Conservation (phyloP, 176 grass and related monocot genomes). For the Zea luxurians region DNA sequence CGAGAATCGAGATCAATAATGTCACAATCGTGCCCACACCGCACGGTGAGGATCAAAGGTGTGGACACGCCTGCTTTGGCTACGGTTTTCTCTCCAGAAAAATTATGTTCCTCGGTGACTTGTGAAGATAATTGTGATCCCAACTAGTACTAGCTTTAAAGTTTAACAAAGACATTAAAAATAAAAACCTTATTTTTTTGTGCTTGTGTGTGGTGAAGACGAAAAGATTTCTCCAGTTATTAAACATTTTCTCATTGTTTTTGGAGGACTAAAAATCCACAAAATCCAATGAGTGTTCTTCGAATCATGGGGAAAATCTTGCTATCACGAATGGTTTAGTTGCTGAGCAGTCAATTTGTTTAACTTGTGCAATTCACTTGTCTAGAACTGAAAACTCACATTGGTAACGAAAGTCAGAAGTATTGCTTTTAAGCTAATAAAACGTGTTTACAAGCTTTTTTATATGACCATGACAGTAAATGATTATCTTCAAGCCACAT, state of each 20-base stretch:
- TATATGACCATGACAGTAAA: constrained; percentile 17
- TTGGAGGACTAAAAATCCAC: not conserved
- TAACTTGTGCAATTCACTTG: not conserved
- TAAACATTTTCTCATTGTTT: not conserved
- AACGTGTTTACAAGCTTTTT: constrained; percentile 5
- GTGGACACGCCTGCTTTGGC: not conserved
- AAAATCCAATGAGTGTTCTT: not conserved
- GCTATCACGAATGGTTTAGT: not conserved
- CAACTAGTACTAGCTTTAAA: not conserved
- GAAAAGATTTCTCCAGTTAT: not conserved
- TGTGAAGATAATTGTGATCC: constrained; percentile 3
- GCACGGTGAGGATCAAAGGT: not conserved
- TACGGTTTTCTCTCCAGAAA: not conserved
- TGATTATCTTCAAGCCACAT: constrained; percentile 35
- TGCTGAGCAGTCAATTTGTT: not conserved
- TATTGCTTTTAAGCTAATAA: constrained; percentile 28
- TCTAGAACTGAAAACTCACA: not conserved
- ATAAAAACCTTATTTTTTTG: not conserved
- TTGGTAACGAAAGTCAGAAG: not conserved
- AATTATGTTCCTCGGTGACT: not conserved
- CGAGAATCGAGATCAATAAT: not conserved
- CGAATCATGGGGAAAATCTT: not conserved
- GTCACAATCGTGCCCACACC: not conserved
- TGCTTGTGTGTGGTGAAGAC: not conserved
- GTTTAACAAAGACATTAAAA: constrained; percentile 3